Conservation (phyloP, 768 basidiomycete genomes). For the Trametes gibbosa region DNA sequence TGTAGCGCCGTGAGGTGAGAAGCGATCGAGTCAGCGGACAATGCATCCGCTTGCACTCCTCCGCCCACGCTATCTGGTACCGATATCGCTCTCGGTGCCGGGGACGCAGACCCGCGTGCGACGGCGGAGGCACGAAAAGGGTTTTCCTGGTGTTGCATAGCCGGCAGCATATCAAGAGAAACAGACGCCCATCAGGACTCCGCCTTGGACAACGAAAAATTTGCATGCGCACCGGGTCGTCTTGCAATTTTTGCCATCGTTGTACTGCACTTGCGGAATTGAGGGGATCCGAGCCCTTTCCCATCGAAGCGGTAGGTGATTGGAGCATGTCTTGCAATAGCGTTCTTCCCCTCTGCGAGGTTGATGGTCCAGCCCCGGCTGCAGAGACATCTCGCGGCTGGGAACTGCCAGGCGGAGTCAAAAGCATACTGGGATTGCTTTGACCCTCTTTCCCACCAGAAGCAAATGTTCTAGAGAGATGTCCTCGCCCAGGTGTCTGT, state of each 20-base stretch:
- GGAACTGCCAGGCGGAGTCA: conserved; percentile 21
- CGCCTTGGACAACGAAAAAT: neutral
- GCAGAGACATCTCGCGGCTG: conserved; percentile 2
- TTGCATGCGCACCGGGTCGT: conserved; percentile 20
- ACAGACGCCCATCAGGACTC: conserved; percentile 9
- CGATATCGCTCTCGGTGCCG: conserved; percentile 2
- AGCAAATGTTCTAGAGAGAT: neutral
- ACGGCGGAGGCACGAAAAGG: conserved; percentile 15
- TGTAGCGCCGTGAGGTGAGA: conserved; percentile 19
- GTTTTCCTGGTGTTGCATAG: conserved; percentile 15
- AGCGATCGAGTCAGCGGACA: conserved; percentile 28
- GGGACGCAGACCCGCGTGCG: neutral
- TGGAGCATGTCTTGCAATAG: neutral
- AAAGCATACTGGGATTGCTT: conserved; percentile 7
- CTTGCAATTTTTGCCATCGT: conserved; percentile 16
- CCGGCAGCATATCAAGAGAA: conserved; percentile 3
- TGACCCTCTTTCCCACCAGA: conserved; percentile 15
- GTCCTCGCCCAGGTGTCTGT: conserved; percentile 9
- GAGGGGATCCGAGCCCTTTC: conserved; percentile 1
- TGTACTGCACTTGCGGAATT: neutral
- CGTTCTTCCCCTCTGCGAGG: neutral
- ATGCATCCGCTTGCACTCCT: conserved; percentile 3
- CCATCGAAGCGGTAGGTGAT: conserved; percentile 10
- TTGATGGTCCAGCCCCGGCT: conserved; percentile 5
- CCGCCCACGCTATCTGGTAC: conserved; percentile 4